phyloP scores from a whole-genome alignment of 441 rosid species.

The Kokia cookei region DNA sequence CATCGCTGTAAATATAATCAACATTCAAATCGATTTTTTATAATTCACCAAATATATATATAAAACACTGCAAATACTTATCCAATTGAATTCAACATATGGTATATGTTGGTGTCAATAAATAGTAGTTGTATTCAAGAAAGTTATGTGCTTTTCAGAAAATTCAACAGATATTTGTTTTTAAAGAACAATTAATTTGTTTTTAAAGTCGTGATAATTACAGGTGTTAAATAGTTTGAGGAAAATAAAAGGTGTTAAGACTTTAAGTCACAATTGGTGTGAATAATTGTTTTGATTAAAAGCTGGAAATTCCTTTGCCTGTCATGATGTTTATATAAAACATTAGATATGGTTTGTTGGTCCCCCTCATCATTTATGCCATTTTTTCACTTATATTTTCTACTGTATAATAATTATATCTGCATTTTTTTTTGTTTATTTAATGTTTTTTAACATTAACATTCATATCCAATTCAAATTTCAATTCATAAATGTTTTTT shows the following conservation, averaged over 20 bases:
- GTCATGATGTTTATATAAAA: conserved; percentile 2
- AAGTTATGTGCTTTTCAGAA: neutral
- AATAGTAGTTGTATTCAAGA: neutral
- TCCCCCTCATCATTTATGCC: conserved; percentile 3
- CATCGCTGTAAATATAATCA: too few species aligned
- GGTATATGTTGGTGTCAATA: neutral
- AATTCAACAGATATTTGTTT: neutral
- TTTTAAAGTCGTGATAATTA: neutral
- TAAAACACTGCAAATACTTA: too few species aligned
- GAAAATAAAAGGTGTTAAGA: neutral
- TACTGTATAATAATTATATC: neutral
- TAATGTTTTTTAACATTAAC: too few species aligned
- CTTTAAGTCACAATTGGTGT: conserved; percentile 4
- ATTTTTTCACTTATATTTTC: neutral
- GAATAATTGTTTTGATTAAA: conserved; percentile 10
- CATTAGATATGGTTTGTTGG: conserved; percentile 5
- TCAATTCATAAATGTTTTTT: too few species aligned
- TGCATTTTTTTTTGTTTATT: too few species aligned
- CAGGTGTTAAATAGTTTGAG: neutral
- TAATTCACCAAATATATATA: too few species aligned
- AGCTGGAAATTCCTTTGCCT: conserved; percentile 1
- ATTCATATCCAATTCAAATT: too few species aligned
- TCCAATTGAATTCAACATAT: too few species aligned
- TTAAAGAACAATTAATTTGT: neutral
- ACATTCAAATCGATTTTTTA: too few species aligned